A percentile compares a stretch with the other conserved stretches of the same genome.
phyloP scores from a whole-genome alignment of 768 basidiomycete genomes.

The Lentinula aciculospora region DNA sequence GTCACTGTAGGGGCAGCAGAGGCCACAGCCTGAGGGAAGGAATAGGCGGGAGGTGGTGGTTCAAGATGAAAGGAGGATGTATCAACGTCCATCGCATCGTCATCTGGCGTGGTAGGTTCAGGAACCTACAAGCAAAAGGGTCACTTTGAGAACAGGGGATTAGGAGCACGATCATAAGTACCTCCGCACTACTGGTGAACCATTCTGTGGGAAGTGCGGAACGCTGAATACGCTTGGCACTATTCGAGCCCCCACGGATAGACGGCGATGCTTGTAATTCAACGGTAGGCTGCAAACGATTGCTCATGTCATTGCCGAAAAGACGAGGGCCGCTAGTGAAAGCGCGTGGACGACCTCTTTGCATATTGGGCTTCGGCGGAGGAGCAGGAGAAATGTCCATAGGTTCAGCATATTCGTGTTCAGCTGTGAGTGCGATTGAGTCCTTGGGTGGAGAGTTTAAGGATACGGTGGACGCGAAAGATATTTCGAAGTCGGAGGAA shows the following conservation, averaged over 20 bases:
- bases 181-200: slow-evolving; percentile 29
- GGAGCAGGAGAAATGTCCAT: slow-evolving; percentile 83
- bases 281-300: slow-evolving; percentile 32
- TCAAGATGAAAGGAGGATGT: slow-evolving; percentile 34
- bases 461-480: slow-evolving; percentile 81
- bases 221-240: slow-evolving; percentile 52
- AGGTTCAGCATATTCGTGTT: slow-evolving; percentile 47
- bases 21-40: slow-evolving; percentile 21
- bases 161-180: slow-evolving; percentile 19
- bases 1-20: slow-evolving; percentile 49
- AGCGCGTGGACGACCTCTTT: slow-evolving; percentile 50
- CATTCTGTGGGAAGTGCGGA: slow-evolving; percentile 61
- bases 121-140: background rate
- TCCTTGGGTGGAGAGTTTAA: slow-evolving; percentile 64
- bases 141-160: slow-evolving; percentile 3
- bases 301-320: slow-evolving; percentile 74
- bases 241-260: slow-evolving; percentile 29
- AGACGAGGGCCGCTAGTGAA: slow-evolving; percentile 60
- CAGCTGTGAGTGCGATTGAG: slow-evolving; percentile 37
- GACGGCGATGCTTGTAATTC: slow-evolving; percentile 24
- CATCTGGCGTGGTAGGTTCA: slow-evolving; percentile 35
- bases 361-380: slow-evolving; percentile 21
- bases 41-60: slow-evolving; percentile 20
- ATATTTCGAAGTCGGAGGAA: slow-evolving; percentile 74
- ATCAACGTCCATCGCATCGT: slow-evolving; percentile 82